Evolutionary conservation across 306 rosid species (phyloP).

Genomic region (Ceratonia siliqua): DNA sequence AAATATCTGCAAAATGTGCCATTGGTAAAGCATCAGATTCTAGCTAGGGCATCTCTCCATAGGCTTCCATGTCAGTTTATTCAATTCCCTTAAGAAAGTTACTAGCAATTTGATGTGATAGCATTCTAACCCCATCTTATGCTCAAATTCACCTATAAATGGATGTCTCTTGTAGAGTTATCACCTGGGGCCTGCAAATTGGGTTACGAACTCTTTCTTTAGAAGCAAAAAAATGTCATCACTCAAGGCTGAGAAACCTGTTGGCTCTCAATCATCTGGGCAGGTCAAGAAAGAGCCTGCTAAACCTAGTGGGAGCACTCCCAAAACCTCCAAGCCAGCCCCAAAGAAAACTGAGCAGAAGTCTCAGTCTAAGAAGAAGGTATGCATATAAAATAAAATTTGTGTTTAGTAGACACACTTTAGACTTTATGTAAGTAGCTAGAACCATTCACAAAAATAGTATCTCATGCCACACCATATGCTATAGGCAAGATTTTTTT

Average conservation of each 20-base stretch:
- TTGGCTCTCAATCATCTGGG: constrained; percentile 44
- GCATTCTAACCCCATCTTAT: constrained; percentile 30
- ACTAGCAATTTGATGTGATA: constrained; percentile 27
- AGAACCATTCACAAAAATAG: neutral
- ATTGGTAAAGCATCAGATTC: constrained; percentile 52
- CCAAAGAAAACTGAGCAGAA: constrained; percentile 63
- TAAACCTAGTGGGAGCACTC: constrained; percentile 43
- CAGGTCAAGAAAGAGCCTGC: constrained; percentile 52
- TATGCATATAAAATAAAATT: constrained; percentile 16
- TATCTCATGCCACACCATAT: neutral
- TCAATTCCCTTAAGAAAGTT: constrained; percentile 42
- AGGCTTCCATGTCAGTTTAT: constrained; percentile 40
- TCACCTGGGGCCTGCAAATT: constrained; percentile 36
- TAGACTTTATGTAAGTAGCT: neutral
- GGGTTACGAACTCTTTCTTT: constrained; percentile 9
- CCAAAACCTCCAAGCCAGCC: constrained; percentile 58
- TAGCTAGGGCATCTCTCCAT: constrained; percentile 41
- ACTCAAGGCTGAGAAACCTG: constrained; percentile 56
- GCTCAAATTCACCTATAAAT: constrained; percentile 53
- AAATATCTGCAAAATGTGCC: constrained; percentile 42
- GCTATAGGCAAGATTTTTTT: too few relatives aligned
- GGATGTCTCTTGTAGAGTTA: constrained; percentile 17
- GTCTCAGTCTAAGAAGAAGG: constrained; percentile 68
- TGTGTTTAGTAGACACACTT: constrained; percentile 9
- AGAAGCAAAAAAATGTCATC: constrained; percentile 57